A percentile compares a stretch with the other conserved stretches of the same genome.
Conservation (phyloP, 176 grass and related monocot species). For the Leersia perrieri region DNA sequence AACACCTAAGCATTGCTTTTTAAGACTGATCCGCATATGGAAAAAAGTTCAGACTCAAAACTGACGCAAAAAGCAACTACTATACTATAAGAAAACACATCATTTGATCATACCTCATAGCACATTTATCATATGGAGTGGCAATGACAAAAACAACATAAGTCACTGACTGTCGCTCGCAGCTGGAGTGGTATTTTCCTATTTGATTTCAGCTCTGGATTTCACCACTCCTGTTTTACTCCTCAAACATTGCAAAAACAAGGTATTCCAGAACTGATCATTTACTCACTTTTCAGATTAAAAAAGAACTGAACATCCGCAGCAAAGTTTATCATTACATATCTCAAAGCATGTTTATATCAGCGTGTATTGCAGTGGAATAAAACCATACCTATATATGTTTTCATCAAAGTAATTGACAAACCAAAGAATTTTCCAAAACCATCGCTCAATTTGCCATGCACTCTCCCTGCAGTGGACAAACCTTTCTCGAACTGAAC, state of each 20-base stretch:
- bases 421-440: slow-evolving; percentile 20
- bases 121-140: background rate
- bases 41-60: too few relatives aligned
- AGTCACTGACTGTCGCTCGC: background rate
- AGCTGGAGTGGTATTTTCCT: too few relatives aligned
- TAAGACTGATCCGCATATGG: too few relatives aligned
- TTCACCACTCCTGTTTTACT: background rate
- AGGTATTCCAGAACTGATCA: background rate
- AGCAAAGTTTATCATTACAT: background rate
- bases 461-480: background rate
- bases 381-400: slow-evolving; percentile 4
- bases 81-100: too few relatives aligned
- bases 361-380: background rate
- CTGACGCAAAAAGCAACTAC: too few relatives aligned
- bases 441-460: background rate
- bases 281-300: background rate
- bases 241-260: background rate
- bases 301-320: background rate
- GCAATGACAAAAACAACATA: background rate
- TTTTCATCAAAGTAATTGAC: background rate
- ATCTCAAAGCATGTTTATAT: background rate
- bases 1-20: too few relatives aligned
- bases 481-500: background rate
- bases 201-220: background rate
- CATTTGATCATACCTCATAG: background rate